Evolutionary conservation across 768 basidiomycete genomes (phyloP).

Genomic region (Leccinum rimulosum): DNA sequence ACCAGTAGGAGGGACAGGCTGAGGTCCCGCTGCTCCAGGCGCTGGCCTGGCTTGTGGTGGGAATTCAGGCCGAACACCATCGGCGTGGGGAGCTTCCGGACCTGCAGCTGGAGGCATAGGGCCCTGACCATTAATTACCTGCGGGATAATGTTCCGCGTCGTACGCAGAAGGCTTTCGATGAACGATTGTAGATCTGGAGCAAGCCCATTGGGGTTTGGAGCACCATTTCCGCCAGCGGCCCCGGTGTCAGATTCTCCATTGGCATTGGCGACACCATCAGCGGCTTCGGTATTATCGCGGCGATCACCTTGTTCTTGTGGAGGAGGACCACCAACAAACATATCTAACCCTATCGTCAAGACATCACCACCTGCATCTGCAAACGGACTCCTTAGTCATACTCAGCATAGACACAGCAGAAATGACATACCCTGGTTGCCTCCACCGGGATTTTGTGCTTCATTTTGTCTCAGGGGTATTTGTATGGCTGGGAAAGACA

Average conservation of each 20-base stretch:
- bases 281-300: slow-evolving; percentile 9
- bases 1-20: neutral
- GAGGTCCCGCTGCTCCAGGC: slow-evolving; percentile 9
- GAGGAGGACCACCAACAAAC: slow-evolving; percentile 27
- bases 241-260: slow-evolving; percentile 3
- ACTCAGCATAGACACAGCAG: slow-evolving; percentile 13
- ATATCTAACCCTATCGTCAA: slow-evolving; percentile 43
- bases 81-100: neutral
- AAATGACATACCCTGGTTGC: slow-evolving; percentile 19
- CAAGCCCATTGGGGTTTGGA: slow-evolving; percentile 16
- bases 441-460: slow-evolving; percentile 12
- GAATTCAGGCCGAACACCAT: slow-evolving; percentile 1
- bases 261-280: slow-evolving; percentile 1
- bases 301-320: slow-evolving; percentile 10
- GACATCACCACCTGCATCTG: slow-evolving; percentile 21
- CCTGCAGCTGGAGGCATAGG: slow-evolving; percentile 1
- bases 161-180: slow-evolving; percentile 28
- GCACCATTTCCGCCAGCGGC: slow-evolving; percentile 18
- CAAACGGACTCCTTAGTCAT: slow-evolving; percentile 18
- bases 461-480: slow-evolving; percentile 20
- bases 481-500: slow-evolving; percentile 27
- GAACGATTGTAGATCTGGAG: slow-evolving; percentile 21
- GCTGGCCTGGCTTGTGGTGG: slow-evolving; percentile 9
- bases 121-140: slow-evolving; percentile 17
- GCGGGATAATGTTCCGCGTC: slow-evolving; percentile 26